phyloP scores from a whole-genome alignment of 1,284 basidiomycete genomes.

The Austroboletus rostrupii region DNA sequence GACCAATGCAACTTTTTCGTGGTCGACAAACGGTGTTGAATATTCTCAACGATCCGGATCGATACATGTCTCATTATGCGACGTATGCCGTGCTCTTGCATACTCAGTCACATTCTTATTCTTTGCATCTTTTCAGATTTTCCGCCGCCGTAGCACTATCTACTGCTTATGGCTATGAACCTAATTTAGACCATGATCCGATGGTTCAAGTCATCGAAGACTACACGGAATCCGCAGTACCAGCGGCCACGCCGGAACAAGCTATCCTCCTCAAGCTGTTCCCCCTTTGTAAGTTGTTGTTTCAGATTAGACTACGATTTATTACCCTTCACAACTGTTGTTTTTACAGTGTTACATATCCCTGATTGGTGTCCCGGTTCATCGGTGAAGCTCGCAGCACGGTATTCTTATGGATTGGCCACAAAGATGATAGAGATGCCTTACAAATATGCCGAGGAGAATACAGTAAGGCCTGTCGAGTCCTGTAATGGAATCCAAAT shows the following conservation, averaged over 20 bases:
- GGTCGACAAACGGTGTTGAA: conserved; percentile 11
- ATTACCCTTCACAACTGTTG: neutral
- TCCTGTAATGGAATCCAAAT: too few relatives aligned
- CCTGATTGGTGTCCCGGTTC: conserved; percentile 24
- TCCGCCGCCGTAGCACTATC: conserved; percentile 5
- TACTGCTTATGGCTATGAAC: conserved; percentile 11
- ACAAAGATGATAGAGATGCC: conserved; percentile 8
- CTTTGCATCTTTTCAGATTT: conserved; percentile 1
- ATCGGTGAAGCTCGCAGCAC: conserved; percentile 11
- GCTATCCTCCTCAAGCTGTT: conserved; percentile 13
- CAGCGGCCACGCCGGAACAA: conserved; percentile 2
- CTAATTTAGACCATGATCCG: neutral
- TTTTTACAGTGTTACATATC: conserved; percentile 13
- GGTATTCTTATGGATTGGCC: neutral
- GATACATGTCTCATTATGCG: conserved; percentile 4
- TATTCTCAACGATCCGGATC: conserved; percentile 6
- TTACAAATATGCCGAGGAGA: conserved; percentile 8
- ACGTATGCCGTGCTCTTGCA: neutral
- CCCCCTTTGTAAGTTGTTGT: conserved; percentile 16
- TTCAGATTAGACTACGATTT: neutral
- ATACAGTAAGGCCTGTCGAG: neutral
- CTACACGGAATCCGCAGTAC: neutral
- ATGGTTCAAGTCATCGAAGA: neutral
- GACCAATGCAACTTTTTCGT: conserved; percentile 11
- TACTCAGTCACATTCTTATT: neutral